phyloP scores from a whole-genome alignment of 164 flowering plant genomes.

The Vitis cinerea region DNA sequence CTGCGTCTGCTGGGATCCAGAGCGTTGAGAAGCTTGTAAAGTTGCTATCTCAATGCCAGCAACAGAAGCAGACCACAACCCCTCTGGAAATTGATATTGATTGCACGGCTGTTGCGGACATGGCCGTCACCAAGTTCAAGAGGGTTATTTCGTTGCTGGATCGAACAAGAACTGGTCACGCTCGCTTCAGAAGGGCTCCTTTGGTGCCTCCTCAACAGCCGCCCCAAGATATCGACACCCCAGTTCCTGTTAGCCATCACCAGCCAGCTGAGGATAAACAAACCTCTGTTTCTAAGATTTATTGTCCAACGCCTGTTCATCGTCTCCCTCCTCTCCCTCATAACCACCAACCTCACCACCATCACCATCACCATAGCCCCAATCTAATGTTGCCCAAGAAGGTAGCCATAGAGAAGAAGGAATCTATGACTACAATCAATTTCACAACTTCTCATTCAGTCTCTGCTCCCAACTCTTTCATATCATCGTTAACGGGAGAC shows the following conservation, averaged over 20 bases:
- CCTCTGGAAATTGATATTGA: neutral
- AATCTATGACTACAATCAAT: conserved; percentile 31
- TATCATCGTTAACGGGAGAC: conserved; percentile 61
- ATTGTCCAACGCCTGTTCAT: conserved; percentile 34
- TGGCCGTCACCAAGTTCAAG: conserved; percentile 45
- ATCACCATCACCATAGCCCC: neutral
- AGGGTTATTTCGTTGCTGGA: conserved; percentile 46
- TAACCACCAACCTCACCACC: conserved; percentile 9
- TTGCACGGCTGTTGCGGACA: conserved; percentile 33
- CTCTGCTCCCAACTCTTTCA: conserved; percentile 45
- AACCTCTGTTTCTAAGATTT: conserved; percentile 31
- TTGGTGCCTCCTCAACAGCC: neutral
- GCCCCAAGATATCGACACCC: neutral
- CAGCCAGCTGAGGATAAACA: conserved; percentile 11
- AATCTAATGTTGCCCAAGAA: neutral
- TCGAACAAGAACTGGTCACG: conserved; percentile 50
- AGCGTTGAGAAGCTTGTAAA: conserved; percentile 54
- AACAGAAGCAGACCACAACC: neutral
- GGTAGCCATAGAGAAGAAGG: conserved; percentile 25
- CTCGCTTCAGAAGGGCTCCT: conserved; percentile 49
- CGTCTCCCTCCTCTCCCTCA: conserved; percentile 54
- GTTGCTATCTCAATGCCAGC: conserved; percentile 30
- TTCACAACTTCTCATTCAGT: conserved; percentile 35
- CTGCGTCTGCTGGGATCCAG: conserved; percentile 61
- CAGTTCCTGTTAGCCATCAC: neutral